Base-by-base conservation (phyloP, 1,284 basidiomycete species). In the Leccinum pachyderme region DNA sequence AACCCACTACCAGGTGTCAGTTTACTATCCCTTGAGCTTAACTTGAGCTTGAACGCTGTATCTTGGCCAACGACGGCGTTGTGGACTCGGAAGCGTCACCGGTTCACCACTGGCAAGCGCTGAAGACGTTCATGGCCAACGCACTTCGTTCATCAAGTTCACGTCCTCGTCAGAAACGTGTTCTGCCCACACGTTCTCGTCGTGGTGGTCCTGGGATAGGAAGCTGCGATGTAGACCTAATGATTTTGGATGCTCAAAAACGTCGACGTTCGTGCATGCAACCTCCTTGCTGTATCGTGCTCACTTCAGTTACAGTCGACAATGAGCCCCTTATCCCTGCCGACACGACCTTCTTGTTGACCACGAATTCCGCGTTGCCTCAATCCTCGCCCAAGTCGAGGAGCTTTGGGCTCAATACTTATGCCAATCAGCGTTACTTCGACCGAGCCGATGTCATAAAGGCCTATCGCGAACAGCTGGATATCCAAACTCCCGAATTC, bases 171-270 rank as follows among this genome's bases (percentile, higher is more conserved):
- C 84, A 84, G 69, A 88, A 87, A 72, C 84, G 92, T 70, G 85
- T 93, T 45, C 75, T 91, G 51, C 91, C 91, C 32, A 82, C 88
- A 67, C 83, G 92, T 61, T 81, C 87, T 53, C 80, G 90, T 61
- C 81, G 91, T 55, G 87, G 89, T 49, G 89, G 88, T 4, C 86
- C 87, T 37, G 87, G 86, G 35, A 81, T 89, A 49, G 88, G 89
- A 54, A 83, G 71, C 58, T 84, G 84, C 67, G 89, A 93, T 60
- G 74, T 87, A 28, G 93, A 95, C 75, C 68, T 85, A 58, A 87
- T 92, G 83, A 89, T 95, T 67, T 72, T 93, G 59, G 91, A 94
- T 64, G 88, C 86, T 63, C 80, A 90, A 64, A 83, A 84, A 70
- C 82, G 89, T 65, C 84, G 81, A 77, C 79, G 92, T 94, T 72